Evolutionary conservation across 495 filamentous ascomycete species (phyloP), one percentile per base, ranked within the genome.

Genomic region (Penicillium diatomitis): DNA sequence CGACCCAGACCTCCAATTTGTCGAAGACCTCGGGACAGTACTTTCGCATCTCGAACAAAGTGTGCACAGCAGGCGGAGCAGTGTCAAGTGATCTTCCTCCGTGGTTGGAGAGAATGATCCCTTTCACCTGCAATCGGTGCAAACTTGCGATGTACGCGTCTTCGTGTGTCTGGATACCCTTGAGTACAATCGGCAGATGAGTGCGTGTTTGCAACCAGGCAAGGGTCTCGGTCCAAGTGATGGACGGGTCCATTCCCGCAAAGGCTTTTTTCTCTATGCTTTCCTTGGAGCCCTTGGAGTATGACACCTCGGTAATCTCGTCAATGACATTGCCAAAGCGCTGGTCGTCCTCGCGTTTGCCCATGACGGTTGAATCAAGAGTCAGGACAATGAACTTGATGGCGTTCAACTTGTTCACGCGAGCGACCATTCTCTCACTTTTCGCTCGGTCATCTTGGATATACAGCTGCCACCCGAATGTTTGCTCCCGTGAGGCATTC

Each of bases 391-490:
- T 70, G 65, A 85, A 89, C 62, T 87, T 90, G 69, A 86, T 86
- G 4, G 70, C 68, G 46, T 75, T 70, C 49, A 87, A 64, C 50
- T 75, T 77, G 47, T 85, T 81, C 59, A 95, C 83, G 51, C 90
- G 78, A 41, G 70, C 73, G 20, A 96, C 73, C 79, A 90, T 83
- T 8, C 74, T 81, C 52, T 90, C 88, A 66, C 83, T 88, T 70
- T 90, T 92, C 51, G 71, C 70, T 11, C 88, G 80, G 38, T 89
- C 83, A 5, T 69, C 81, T 63, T 95, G 87, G 32, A 91, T 86
- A 65, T 96, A 96, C 6, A 96, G 66, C 68, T 96, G 90, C 84
- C 87, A 95, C 32, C 90, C 91, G 58, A 95, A 89, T 2, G 85
- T 65, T 62, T 94, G 87, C 5, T 75, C 81, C 0, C 79, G 72